Evolutionary conservation across 305 asterid species (phyloP).

Genomic region (Fraxinus platypoda): DNA sequence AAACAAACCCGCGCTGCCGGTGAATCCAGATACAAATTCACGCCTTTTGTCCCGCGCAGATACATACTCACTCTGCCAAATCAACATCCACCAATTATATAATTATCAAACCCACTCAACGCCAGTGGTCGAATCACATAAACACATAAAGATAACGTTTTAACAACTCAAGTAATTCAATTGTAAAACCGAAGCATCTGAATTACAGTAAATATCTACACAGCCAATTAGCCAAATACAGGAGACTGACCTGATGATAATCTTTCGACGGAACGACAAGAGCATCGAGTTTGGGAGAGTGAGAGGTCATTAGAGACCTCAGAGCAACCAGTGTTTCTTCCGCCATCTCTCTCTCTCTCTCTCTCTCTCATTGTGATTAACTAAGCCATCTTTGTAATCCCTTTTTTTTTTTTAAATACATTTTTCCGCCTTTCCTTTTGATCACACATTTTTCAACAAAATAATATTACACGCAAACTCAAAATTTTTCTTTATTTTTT

Average conservation of each 20-base stretch:
- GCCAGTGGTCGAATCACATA: background rate
- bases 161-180: background rate
- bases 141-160: background rate
- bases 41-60: constrained; percentile 85
- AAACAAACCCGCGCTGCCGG: constrained; percentile 85
- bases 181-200: background rate
- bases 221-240: background rate
- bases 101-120: background rate
- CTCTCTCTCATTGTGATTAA: background rate
- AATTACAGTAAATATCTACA: background rate
- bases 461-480: too few species aligned
- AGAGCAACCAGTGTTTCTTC: constrained; percentile 58
- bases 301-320: constrained; percentile 74
- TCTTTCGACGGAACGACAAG: constrained; percentile 90
- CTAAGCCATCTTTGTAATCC: too few species aligned
- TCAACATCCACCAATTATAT: constrained; percentile 11
- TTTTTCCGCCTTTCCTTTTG: too few species aligned
- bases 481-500: too few species aligned
- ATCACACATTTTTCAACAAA: too few species aligned
- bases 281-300: constrained; percentile 80
- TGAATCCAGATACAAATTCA: constrained; percentile 79
- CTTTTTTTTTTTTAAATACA: too few species aligned
- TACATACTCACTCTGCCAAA: constrained; percentile 86
- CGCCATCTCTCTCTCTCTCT: constrained; percentile 41
- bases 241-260: constrained; percentile 70